Conservation (phyloP, 108 stramenopile species). For the Ochromonas danica region DNA sequence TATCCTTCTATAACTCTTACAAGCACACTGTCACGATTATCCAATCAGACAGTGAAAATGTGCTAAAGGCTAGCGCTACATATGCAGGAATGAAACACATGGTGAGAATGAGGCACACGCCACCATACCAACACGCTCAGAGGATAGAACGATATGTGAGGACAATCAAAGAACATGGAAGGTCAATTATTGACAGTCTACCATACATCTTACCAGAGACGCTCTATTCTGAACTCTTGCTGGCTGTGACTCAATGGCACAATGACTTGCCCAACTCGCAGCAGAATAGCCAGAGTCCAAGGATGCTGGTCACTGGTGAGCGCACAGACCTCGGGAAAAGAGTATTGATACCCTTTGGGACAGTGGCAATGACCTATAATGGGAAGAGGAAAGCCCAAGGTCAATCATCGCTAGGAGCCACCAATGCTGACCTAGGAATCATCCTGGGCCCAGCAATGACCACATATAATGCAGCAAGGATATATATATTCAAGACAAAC, state of each 20-base stretch:
- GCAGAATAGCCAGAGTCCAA: neutral
- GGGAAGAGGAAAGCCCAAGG: slow-evolving; percentile 13
- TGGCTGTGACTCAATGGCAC: neutral
- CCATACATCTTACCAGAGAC: slow-evolving; percentile 17
- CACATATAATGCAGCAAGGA: neutral
- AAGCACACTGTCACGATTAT: slow-evolving; percentile 4
- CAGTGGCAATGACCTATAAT: slow-evolving; percentile 15
- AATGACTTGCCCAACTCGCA: slow-evolving; percentile 22
- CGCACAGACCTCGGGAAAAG: slow-evolving; percentile 13
- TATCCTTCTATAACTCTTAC: neutral
- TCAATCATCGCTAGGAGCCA: slow-evolving; percentile 14
- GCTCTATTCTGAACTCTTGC: slow-evolving; percentile 19
- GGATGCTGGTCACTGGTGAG: slow-evolving; percentile 8
- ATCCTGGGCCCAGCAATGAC: slow-evolving; percentile 19
- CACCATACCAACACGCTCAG: slow-evolving; percentile 31
- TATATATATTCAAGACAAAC: slow-evolving; percentile 17
- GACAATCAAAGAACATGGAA: slow-evolving; percentile 9
- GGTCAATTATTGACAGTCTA: slow-evolving; percentile 20
- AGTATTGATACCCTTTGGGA: slow-evolving; percentile 15
- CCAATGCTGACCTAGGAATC: slow-evolving; percentile 14
- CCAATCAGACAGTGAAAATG: neutral
- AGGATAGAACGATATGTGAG: slow-evolving; percentile 25
- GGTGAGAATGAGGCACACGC: neutral
- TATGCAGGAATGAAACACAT: slow-evolving; percentile 7
- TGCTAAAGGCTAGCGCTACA: neutral